phyloP scores from a whole-genome alignment of 306 rosid species.

The Begonia fuchsioides region DNA sequence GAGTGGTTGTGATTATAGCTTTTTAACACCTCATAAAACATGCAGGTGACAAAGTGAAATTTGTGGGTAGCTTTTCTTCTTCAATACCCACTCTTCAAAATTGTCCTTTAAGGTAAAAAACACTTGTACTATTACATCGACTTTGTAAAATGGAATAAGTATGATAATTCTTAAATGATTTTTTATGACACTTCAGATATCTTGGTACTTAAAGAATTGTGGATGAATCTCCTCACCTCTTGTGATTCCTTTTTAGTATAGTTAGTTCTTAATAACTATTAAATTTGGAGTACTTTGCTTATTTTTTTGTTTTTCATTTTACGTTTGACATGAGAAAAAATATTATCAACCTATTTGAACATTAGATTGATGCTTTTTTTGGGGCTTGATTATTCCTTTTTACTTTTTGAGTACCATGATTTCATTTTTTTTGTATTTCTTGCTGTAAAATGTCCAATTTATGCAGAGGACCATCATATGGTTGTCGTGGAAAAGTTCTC shows the following conservation, averaged over 20 bases:
- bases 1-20: neutral
- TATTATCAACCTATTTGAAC: no score
- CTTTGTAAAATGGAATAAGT: neutral
- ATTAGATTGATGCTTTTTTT: no score
- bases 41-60: constrained; percentile 89
- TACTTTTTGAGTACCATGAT: neutral
- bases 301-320: no score
- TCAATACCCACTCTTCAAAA: constrained; percentile 25
- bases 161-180: neutral
- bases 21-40: constrained; percentile 8
- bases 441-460: constrained; percentile 9
- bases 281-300: no score
- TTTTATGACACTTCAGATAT: neutral
- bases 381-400: no score
- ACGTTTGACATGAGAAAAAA: no score
- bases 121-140: neutral
- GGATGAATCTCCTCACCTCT: no score
- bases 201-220: neutral
- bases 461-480: constrained; percentile 77
- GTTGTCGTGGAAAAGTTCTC: constrained; percentile 67
- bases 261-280: no score
- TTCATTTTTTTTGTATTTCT: constrained; percentile 4
- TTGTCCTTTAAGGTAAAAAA: constrained; percentile 55
- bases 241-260: no score
- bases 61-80: constrained; percentile 49